Percentiles rank a stretch among this genome's conserved stretches.
Conservation (phyloP, 352 stramenopile species). For the Globisporangium cederbergense region DNA sequence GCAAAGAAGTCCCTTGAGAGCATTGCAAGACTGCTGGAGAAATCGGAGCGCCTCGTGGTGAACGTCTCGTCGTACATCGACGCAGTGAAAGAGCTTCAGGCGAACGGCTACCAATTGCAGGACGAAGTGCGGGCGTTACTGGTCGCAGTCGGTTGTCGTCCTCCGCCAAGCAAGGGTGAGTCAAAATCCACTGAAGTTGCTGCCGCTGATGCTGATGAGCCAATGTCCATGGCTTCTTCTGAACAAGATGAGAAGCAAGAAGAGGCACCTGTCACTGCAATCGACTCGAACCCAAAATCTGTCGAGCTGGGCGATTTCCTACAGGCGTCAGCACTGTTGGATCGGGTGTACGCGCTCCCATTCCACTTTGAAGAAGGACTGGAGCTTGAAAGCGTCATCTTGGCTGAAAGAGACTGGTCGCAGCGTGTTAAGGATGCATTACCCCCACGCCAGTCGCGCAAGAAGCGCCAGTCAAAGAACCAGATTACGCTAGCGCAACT, state of each 20-base stretch:
- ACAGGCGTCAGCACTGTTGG: conserved; percentile 51
- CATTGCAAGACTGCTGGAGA: conserved; percentile 63
- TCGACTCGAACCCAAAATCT: neutral
- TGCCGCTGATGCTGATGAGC: conserved; percentile 10
- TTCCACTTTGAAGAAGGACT: conserved; percentile 74
- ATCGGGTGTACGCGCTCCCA: conserved; percentile 62
- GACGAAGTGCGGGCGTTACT: conserved; percentile 52
- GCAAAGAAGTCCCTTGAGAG: conserved; percentile 68
- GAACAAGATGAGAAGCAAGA: neutral
- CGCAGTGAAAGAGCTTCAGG: conserved; percentile 53
- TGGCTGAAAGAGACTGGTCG: conserved; percentile 60
- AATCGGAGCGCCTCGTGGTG: conserved; percentile 51
- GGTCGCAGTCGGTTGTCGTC: conserved; percentile 47
- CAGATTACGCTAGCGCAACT: conserved; percentile 60
- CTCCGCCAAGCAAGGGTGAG: conserved; percentile 13
- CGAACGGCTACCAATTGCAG: conserved; percentile 40
- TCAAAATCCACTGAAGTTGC: neutral
- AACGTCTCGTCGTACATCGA: conserved; percentile 67
- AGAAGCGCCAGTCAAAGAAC: conserved; percentile 69
- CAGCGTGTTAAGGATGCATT: conserved; percentile 69
- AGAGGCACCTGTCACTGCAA: neutral
- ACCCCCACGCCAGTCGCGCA: conserved; percentile 72
- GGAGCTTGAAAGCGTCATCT: conserved; percentile 49
- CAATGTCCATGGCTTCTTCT: neutral
- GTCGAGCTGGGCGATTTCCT: conserved; percentile 30